A percentile compares a stretch with the other conserved stretches of the same genome.
Conservation (phyloP, 2,329 filamentous ascomycete species). For the Sarocladium brachiariae region DNA sequence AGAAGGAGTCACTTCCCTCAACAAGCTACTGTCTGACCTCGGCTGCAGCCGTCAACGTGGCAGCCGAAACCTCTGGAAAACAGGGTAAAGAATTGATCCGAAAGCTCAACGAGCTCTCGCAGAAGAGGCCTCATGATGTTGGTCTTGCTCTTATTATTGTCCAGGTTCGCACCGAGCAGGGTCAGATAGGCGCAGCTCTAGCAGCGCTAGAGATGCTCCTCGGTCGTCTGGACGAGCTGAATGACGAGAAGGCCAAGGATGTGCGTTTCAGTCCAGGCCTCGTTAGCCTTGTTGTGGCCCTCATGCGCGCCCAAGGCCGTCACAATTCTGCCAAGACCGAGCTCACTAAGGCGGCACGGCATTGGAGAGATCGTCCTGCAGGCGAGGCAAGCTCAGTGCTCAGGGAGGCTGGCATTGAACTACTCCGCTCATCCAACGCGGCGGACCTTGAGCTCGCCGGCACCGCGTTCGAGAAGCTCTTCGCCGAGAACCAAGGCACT, state of each 20-base stretch:
- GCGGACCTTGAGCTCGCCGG: slow-evolving; percentile 65
- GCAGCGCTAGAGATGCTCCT: slow-evolving; percentile 71
- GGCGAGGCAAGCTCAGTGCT: slow-evolving; percentile 55
- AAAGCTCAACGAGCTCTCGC: slow-evolving; percentile 60
- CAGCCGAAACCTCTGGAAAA: slow-evolving; percentile 60
- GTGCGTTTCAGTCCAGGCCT: slow-evolving; percentile 79
- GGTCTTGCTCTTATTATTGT: slow-evolving; percentile 73
- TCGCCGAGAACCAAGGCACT: slow-evolving; percentile 59
- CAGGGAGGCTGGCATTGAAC: slow-evolving; percentile 72
- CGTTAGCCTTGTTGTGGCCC: slow-evolving; percentile 68
- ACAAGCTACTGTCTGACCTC: slow-evolving; percentile 27
- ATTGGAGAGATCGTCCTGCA: slow-evolving; percentile 63
- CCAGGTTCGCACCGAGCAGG: slow-evolving; percentile 69
- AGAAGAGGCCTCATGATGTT: slow-evolving; percentile 70
- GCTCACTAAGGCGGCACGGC: slow-evolving; percentile 68
- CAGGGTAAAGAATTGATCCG: slow-evolving; percentile 63
- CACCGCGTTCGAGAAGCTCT: slow-evolving; percentile 70
- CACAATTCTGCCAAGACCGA: slow-evolving; percentile 65
- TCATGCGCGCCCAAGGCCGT: slow-evolving; percentile 72
- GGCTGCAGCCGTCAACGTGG: slow-evolving; percentile 55
- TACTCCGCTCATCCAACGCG: slow-evolving; percentile 66
- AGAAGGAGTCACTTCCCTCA: slow-evolving; percentile 20
- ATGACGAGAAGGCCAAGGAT: slow-evolving; percentile 50
- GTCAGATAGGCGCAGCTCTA: slow-evolving; percentile 68
- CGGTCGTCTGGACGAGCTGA: slow-evolving; percentile 59